Conservation (phyloP, 1,139 yeast genomes). For the Kodamaea derodonti region DNA sequence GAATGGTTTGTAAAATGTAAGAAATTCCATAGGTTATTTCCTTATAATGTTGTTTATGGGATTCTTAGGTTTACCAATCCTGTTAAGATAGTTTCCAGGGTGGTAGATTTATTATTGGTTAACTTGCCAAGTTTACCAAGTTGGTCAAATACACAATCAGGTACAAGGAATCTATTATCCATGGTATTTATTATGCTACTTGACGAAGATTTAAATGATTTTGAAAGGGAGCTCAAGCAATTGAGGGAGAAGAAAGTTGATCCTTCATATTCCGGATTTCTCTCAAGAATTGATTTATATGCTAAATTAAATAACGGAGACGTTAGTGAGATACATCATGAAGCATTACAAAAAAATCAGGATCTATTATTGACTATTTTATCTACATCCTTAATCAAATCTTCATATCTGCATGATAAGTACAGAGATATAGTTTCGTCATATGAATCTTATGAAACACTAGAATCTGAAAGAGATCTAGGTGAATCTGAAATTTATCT, state of each 20-base stretch:
- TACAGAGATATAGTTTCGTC: constrained; percentile 15
- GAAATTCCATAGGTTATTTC: constrained; percentile 69
- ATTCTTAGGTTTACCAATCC: constrained; percentile 83
- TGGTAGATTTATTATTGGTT: constrained; percentile 75
- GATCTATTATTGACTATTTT: constrained; percentile 27
- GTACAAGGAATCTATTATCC: constrained; percentile 55
- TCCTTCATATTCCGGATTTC: constrained; percentile 17
- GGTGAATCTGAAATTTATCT: constrained; percentile 30
- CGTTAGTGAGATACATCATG: constrained; percentile 21
- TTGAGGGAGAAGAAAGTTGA: constrained; percentile 30
- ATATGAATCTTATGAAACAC: constrained; percentile 16
- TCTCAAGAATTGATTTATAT: constrained; percentile 26
- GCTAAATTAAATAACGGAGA: constrained; percentile 12
- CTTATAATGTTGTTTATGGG: constrained; percentile 71
- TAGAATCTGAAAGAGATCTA: constrained; percentile 14
- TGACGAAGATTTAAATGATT: constrained; percentile 73
- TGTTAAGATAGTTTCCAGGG: constrained; percentile 69
- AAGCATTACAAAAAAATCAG: constrained; percentile 16
- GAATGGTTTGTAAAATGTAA: constrained; percentile 68
- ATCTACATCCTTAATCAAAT: constrained; percentile 17
- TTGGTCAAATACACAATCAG: constrained; percentile 11
- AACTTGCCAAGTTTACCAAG: constrained; percentile 49
- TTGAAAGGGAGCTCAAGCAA: constrained; percentile 50
- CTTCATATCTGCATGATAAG: constrained; percentile 7
- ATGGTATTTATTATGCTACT: constrained; percentile 69